Conservation (phyloP, 805 yeast species). For the Myxozyma geophila region DNA sequence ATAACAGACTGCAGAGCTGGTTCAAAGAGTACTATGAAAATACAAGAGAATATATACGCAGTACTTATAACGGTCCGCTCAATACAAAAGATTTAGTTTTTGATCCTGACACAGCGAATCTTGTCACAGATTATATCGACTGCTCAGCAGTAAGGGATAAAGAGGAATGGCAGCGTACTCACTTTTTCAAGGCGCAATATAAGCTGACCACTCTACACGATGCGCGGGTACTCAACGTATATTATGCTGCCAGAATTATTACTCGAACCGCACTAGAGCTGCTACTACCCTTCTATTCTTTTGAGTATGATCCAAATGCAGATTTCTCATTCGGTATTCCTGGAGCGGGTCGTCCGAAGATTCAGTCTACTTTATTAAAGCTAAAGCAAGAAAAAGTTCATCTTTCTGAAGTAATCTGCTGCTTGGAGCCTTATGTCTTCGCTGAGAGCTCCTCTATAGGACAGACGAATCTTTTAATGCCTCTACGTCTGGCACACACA, state of each 20-base stretch:
- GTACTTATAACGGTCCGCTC: not conserved
- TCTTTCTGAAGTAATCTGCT: conserved; percentile 6
- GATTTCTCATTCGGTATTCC: not conserved
- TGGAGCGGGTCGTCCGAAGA: not conserved
- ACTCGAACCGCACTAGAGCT: not conserved
- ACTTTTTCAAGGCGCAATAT: conserved; percentile 20
- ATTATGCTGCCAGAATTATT: conserved; percentile 11
- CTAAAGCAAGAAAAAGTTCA: not conserved
- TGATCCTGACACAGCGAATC: conserved; percentile 5
- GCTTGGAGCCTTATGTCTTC: conserved; percentile 3
- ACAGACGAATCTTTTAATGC: conserved; percentile 7
- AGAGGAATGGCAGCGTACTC: conserved; percentile 18
- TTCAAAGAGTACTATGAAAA: not conserved
- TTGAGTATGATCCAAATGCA: not conserved
- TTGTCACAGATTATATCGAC: not conserved
- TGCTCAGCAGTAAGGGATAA: conserved; percentile 3
- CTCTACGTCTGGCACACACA: conserved; percentile 7
- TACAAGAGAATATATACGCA: not conserved
- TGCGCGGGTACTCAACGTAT: conserved; percentile 1
- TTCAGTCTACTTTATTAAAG: not conserved
- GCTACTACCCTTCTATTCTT: not conserved
- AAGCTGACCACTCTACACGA: conserved; percentile 8
- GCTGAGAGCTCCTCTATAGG: not conserved
- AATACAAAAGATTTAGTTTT: not conserved
- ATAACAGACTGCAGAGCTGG: conserved; percentile 8